Evolutionary conservation across 2,329 filamentous ascomycete species (phyloP).

Genomic region (Claviceps monticola): DNA sequence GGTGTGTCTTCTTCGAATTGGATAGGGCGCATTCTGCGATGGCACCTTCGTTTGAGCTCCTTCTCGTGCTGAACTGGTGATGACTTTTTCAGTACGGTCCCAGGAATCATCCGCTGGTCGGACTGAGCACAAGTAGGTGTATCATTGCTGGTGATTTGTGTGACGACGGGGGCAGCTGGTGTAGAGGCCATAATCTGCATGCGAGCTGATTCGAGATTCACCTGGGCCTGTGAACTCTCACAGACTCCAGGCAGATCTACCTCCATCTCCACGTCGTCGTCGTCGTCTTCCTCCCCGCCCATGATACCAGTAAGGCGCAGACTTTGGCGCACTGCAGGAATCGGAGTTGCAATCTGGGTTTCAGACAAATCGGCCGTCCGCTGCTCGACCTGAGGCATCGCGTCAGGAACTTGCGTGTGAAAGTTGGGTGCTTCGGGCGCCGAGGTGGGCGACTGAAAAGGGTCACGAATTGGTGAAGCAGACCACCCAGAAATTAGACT

Average conservation of each 20-base stretch:
- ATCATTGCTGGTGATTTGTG: slow-evolving; percentile 9
- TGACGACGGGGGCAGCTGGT: not conserved
- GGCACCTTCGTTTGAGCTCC: slow-evolving; percentile 3
- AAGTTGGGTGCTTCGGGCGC: not conserved
- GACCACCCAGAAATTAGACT: slow-evolving; percentile 9
- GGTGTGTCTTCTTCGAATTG: slow-evolving; percentile 8
- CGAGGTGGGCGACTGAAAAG: not conserved
- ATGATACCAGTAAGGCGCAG: not conserved
- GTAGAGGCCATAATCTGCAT: slow-evolving; percentile 7
- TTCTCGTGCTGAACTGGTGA: not conserved
- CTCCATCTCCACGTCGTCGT: slow-evolving; percentile 20
- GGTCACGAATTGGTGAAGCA: slow-evolving; percentile 8
- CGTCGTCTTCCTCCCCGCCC: not conserved
- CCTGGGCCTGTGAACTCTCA: slow-evolving; percentile 6
- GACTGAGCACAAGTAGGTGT: slow-evolving; percentile 22
- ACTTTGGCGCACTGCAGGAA: not conserved
- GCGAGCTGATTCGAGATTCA: slow-evolving; percentile 14
- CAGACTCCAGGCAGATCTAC: slow-evolving; percentile 19
- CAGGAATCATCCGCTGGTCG: slow-evolving; percentile 11
- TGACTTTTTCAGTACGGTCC: slow-evolving; percentile 6
- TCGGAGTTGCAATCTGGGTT: not conserved
- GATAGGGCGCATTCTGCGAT: slow-evolving; percentile 15
- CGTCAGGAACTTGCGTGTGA: slow-evolving; percentile 12
- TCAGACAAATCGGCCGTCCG: not conserved
- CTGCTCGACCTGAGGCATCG: slow-evolving; percentile 10